These are phyloP conservation scores for Bryum argenteum DNA, from an alignment of 225 moss, liverwort and hornwort genomes.

Conservation along the genomic window DNA sequence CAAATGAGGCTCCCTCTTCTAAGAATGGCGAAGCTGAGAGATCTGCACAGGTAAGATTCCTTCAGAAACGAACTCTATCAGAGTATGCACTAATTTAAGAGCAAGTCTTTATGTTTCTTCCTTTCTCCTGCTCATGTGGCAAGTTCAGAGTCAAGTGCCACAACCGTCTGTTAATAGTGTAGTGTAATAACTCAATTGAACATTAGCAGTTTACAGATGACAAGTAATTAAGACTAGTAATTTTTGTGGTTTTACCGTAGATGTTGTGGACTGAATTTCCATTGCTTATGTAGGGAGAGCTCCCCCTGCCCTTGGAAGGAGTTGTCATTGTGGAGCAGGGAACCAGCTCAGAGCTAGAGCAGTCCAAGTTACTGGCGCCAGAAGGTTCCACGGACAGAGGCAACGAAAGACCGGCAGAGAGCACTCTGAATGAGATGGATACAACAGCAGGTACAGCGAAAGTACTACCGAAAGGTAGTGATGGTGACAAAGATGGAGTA, in stretches of 20 bases:
- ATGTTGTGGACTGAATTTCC: background rate
- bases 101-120: no score
- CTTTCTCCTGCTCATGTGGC: background rate
- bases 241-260: background rate
- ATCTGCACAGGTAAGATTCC: slow-evolving; percentile 7
- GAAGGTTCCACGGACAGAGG: slow-evolving; percentile 7
- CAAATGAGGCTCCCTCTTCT: background rate
- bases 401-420: slow-evolving; percentile 7
- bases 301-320: slow-evolving; percentile 6
- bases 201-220: background rate
- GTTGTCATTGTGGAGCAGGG: background rate
- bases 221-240: background rate
- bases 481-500: slow-evolving; percentile 5
- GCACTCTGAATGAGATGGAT: slow-evolving; percentile 9
- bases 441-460: slow-evolving; percentile 5
- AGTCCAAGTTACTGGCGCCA: background rate
- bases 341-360: background rate
- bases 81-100: no score
- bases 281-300: slow-evolving; percentile 13
- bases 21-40: background rate
- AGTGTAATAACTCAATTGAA: background rate
- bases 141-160: background rate
- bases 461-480: background rate
- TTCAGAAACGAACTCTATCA: no score
- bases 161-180: background rate